Evolutionary conservation across 495 filamentous ascomycete species (phyloP), one percentile per base, ranked within the genome.

Genomic region (Aspergillus incahuasiensis): DNA sequence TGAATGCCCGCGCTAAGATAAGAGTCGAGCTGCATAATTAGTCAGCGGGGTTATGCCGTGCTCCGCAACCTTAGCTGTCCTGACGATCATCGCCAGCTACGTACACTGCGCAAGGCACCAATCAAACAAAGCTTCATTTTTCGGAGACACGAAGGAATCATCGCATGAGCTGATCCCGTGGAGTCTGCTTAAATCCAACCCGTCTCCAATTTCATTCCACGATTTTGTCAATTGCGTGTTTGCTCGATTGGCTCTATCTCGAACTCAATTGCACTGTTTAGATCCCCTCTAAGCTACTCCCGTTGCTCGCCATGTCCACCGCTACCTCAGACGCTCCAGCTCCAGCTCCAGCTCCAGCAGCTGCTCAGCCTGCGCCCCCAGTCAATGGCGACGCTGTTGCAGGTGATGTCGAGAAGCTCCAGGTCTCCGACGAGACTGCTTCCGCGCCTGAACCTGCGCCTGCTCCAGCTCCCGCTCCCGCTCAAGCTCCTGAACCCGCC

Each of bases 341-440:
- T 47, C 5, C 46, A n/a, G 19, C 38, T 11, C 15, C 35, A 22
- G 35, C 18, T 16, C 21, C 38, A 34, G 35, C 48, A 7, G 2
- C 32, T 16, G 20, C 38, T 30, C 48, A 35, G 20, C 19, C 43
- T n/a, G 22, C 43, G 11, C 21, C 43, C 5, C 43, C 43, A 30
- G n/a, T 46, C 19, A 35, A 48, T 22, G 49, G 13, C n/a, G 38
- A 41, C 15, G n/a, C 49, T 20, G 39, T 43, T 15, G 15, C 38
- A 21, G 38, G 38, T 30, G 32, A 35, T 35, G 32, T 35, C 13
- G 49, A 52, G 24, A 52, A 42, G 22, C 13, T 40, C 35, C 48
- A 50, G 34, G 34, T 48, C 20, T 34, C 54, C 13, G 16, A 55
- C 3, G 64, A 66, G 34, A 28, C 53, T 32, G 40, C 45, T 21